Base-by-base conservation (phyloP, 352 stramenopile species). In the Globisporangium solare region DNA sequence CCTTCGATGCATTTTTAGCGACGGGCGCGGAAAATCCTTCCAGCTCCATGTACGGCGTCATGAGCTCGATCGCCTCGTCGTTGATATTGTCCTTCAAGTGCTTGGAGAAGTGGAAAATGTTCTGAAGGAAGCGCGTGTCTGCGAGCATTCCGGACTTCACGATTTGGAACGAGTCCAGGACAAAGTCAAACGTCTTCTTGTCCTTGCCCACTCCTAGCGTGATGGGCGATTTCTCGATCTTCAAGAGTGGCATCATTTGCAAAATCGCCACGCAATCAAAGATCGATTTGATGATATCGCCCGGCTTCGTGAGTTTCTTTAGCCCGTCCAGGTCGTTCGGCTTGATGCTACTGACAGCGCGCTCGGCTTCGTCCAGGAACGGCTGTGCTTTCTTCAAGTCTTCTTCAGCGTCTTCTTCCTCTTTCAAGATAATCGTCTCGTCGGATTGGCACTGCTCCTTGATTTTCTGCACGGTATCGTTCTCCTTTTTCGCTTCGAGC, bases 51-150 rank as follows among this genome's bases (percentile, higher is more conserved):
- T 97, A 97, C 22, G 90, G 88, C 31, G 73, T 64, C 77, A 97
- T 88, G n/a, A 97, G 66, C 68, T 97, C 91, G 31, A 97, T 82
- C 3, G 88, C 97, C 56, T 97, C 91, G 52, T 97, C 88, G 61
- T 96, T 97, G 67, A 97, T 97, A 27, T 88, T 81, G 63, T 97
- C 91, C 57, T 97, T 97, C 32, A 96, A 74, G 54, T 93, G 61
- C 52, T 95, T 91, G 39, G 78, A 94, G 58, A 97, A 97, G 57
- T 90, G 75, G 43, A 96, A 95, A 54, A 97, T 92, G 49, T 88
- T 88, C 49, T 94, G 77, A 37, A 92, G 59, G 62, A 97, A 97
- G 13, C 84, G 70, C 27, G 85, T 91, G 58, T 97, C 90, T 0
- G 79, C 78, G 0, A 97, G 64, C 88, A 97, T 94, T 0, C 85